phyloP scores from a whole-genome alignment of 805 yeast genomes.

The Saccharomycopsis fibuligera region DNA sequence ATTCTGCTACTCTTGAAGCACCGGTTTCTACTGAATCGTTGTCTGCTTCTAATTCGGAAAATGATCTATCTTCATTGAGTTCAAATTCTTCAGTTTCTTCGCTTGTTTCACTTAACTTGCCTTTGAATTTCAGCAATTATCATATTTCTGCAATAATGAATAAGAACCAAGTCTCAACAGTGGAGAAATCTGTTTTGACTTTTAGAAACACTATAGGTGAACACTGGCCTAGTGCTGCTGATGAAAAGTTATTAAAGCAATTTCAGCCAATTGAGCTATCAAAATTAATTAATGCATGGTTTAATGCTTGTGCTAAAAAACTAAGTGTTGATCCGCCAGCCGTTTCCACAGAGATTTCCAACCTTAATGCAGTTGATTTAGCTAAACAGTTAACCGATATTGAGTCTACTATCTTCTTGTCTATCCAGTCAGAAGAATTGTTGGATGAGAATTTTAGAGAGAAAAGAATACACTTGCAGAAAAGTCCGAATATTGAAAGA shows the following conservation, averaged over 20 bases:
- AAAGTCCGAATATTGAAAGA: slow-evolving; percentile 41
- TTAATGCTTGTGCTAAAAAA: slow-evolving; percentile 43
- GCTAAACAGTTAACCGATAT: slow-evolving; percentile 73
- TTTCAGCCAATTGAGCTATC: slow-evolving; percentile 25
- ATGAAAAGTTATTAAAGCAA: background rate
- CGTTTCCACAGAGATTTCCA: slow-evolving; percentile 32
- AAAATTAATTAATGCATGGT: slow-evolving; percentile 43
- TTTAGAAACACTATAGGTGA: slow-evolving; percentile 44
- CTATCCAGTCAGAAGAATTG: slow-evolving; percentile 59
- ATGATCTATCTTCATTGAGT: slow-evolving; percentile 31
- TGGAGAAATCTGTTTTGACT: slow-evolving; percentile 43
- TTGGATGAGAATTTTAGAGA: slow-evolving; percentile 58
- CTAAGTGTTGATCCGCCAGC: slow-evolving; percentile 13
- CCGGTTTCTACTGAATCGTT: slow-evolving; percentile 50
- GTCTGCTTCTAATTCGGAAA: slow-evolving; percentile 35
- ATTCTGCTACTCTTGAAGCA: slow-evolving; percentile 24
- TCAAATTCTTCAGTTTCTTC: slow-evolving; percentile 31
- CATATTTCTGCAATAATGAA: slow-evolving; percentile 32
- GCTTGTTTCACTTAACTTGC: slow-evolving; percentile 49
- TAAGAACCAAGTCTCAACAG: slow-evolving; percentile 29
- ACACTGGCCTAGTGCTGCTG: slow-evolving; percentile 22
- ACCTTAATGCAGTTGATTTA: slow-evolving; percentile 63
- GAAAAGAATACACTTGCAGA: slow-evolving; percentile 48
- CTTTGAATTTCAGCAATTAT: slow-evolving; percentile 64
- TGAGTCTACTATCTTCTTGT: slow-evolving; percentile 60